Conservation (phyloP, 768 basidiomycete species). For the Macrolepiota fuliginosa region DNA sequence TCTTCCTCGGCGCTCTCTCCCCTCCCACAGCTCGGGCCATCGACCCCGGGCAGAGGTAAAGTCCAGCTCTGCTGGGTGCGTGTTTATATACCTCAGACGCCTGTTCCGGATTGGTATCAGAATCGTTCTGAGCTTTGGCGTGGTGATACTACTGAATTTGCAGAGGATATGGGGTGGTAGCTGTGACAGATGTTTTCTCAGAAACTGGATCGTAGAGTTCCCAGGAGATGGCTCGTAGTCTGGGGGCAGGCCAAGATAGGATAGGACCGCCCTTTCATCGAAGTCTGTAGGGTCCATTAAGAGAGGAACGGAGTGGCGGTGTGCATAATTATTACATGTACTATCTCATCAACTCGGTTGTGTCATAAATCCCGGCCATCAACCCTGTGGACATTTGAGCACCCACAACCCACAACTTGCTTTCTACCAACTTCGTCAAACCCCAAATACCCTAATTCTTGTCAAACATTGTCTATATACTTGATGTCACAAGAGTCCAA, state of each 20-base stretch:
- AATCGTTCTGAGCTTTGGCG: slow-evolving; percentile 62
- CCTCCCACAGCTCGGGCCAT: slow-evolving; percentile 73
- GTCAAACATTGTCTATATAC: neutral
- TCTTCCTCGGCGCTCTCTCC: slow-evolving; percentile 43
- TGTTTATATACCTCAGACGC: slow-evolving; percentile 58
- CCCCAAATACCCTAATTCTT: no score
- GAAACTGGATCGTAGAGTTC: slow-evolving; percentile 58
- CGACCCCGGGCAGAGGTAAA: slow-evolving; percentile 49
- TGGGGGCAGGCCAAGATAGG: slow-evolving; percentile 55
- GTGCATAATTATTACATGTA: slow-evolving; percentile 6
- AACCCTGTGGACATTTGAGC: neutral
- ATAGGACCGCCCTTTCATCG: slow-evolving; percentile 32
- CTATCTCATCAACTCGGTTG: slow-evolving; percentile 1
- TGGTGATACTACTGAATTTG: slow-evolving; percentile 43
- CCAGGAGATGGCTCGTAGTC: slow-evolving; percentile 63
- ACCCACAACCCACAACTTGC: neutral
- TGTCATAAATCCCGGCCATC: slow-evolving; percentile 14
- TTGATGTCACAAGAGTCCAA: neutral
- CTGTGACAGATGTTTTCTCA: slow-evolving; percentile 52
- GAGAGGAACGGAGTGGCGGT: slow-evolving; percentile 11
- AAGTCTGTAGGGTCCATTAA: slow-evolving; percentile 22
- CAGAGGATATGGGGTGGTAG: slow-evolving; percentile 66
- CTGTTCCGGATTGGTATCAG: slow-evolving; percentile 71
- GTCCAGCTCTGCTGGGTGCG: slow-evolving; percentile 51
- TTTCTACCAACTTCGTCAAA: neutral